These are phyloP conservation scores for Coemansia sp. DNA, from an alignment of 192 early-diverging fungal genomes.

Conservation along the genomic window DNA sequence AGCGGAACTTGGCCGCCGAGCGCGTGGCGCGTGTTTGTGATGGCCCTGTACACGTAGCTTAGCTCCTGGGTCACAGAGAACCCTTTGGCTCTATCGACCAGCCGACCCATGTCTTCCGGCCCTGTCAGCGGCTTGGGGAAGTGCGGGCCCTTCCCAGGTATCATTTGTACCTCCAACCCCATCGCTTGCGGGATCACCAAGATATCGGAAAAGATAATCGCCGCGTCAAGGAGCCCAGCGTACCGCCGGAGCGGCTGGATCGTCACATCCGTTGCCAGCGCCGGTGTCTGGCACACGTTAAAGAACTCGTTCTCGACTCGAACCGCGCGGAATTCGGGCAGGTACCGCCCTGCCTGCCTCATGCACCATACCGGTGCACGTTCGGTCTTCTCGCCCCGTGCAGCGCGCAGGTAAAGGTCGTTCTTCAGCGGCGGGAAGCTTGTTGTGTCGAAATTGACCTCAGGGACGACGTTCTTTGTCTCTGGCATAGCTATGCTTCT, in stretches of 20 bases:
- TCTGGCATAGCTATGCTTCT: neutral
- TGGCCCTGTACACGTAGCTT: slow-evolving; percentile 90
- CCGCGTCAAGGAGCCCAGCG: slow-evolving; percentile 83
- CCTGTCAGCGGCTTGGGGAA: slow-evolving; percentile 78
- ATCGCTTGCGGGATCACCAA: slow-evolving; percentile 96
- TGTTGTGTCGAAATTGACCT: slow-evolving; percentile 36
- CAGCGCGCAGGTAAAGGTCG: slow-evolving; percentile 86
- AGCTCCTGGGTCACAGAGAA: slow-evolving; percentile 69
- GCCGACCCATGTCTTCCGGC: slow-evolving; percentile 70
- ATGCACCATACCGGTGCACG: slow-evolving; percentile 96
- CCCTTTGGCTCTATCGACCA: slow-evolving; percentile 60
- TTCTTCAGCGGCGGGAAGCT: slow-evolving; percentile 85
- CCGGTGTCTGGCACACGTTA: slow-evolving; percentile 89
- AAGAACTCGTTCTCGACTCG: slow-evolving; percentile 91
- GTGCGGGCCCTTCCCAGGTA: slow-evolving; percentile 83
- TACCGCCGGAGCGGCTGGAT: slow-evolving; percentile 96
- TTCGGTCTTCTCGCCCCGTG: slow-evolving; percentile 74
- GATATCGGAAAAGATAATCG: slow-evolving; percentile 99
- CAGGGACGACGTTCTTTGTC: neutral
- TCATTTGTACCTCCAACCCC: slow-evolving; percentile 94
- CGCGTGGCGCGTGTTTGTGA: slow-evolving; percentile 85
- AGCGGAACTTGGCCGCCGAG: slow-evolving; percentile 87
- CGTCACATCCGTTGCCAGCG: slow-evolving; percentile 90
- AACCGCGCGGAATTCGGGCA: slow-evolving; percentile 91
- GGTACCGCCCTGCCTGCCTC: slow-evolving; percentile 96